A percentile compares a stretch with the other conserved stretches of the same genome.
Evolutionary conservation across 169 alveolate genomes (phyloP).

Genomic region (Plasmodium fragile): DNA sequence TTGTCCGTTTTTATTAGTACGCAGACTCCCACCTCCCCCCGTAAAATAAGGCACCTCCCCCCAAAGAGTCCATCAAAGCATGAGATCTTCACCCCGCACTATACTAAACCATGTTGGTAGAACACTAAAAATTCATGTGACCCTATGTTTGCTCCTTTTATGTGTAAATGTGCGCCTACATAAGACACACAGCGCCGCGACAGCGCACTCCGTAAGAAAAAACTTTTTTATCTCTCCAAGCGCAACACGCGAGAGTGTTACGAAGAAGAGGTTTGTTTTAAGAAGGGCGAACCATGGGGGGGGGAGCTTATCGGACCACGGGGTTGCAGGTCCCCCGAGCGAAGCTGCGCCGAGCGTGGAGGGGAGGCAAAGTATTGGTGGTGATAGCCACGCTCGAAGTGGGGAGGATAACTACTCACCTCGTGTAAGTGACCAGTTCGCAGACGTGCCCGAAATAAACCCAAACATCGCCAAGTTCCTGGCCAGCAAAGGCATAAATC

Average conservation of each 20-base stretch:
- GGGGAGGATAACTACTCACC: neutral
- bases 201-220: neutral
- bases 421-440: neutral
- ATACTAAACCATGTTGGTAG: conserved; percentile 46
- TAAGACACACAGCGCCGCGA: neutral
- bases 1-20: neutral
- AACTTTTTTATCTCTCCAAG: conserved; percentile 22
- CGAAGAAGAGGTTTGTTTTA: conserved; percentile 22
- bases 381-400: neutral
- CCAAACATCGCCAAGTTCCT: conserved; percentile 33
- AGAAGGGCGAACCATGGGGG: conserved; percentile 6
- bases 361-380: neutral
- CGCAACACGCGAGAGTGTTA: neutral
- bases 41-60: neutral
- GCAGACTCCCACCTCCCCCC: neutral
- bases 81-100: conserved; percentile 35
- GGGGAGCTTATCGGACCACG: neutral
- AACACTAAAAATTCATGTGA: conserved; percentile 45
- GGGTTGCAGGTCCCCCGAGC: neutral
- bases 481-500: conserved; percentile 44
- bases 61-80: conserved; percentile 11
- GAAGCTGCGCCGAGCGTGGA: neutral
- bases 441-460: conserved; percentile 22
- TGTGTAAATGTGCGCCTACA: neutral
- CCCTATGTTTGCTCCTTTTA: conserved; percentile 22